Evolutionary conservation across 495 filamentous ascomycete genomes (phyloP).

Genomic region (Trichoderma virens): DNA sequence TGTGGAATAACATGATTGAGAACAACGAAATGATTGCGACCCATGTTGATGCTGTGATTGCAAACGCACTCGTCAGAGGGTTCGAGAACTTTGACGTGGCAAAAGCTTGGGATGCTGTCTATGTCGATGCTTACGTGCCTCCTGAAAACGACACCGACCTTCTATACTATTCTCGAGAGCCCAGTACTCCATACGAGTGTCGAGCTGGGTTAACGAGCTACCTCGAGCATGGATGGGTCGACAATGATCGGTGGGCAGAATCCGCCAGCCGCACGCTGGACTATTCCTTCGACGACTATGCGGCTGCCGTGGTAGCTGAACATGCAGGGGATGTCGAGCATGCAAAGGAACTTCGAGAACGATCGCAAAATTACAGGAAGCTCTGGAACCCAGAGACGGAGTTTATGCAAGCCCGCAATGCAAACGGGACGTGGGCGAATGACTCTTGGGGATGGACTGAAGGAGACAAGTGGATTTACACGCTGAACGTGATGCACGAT

Average conservation of each 20-base stretch:
- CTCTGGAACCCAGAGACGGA: conserved; percentile 23
- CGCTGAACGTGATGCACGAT: conserved; percentile 26
- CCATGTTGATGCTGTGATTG: conserved; percentile 26
- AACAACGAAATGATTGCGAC: conserved; percentile 30
- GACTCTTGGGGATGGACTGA: conserved; percentile 26
- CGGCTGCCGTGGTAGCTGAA: conserved; percentile 23
- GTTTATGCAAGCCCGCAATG: conserved; percentile 27
- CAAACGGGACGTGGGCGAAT: conserved; percentile 24
- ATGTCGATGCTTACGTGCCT: conserved; percentile 24
- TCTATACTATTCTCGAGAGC: conserved; percentile 25
- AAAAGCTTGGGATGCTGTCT: conserved; percentile 23
- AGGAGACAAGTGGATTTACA: conserved; percentile 27
- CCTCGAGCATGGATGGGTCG: conserved; percentile 28
- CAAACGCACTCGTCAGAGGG: conserved; percentile 24
- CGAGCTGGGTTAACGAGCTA: conserved; percentile 25
- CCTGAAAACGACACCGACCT: conserved; percentile 25
- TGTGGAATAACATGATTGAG: conserved; percentile 30
- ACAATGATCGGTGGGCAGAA: conserved; percentile 26
- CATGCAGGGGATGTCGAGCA: conserved; percentile 13
- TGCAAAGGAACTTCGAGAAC: conserved; percentile 14
- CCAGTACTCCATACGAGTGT: conserved; percentile 24
- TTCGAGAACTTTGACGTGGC: conserved; percentile 25
- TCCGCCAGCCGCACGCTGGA: conserved; percentile 26
- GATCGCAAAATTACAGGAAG: conserved; percentile 21
- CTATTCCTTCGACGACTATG: conserved; percentile 25